Percentiles rank a stretch among this genome's conserved stretches.
phyloP scores from a whole-genome alignment of 495 filamentous ascomycete species.

The Hypoxylon trugodes region DNA sequence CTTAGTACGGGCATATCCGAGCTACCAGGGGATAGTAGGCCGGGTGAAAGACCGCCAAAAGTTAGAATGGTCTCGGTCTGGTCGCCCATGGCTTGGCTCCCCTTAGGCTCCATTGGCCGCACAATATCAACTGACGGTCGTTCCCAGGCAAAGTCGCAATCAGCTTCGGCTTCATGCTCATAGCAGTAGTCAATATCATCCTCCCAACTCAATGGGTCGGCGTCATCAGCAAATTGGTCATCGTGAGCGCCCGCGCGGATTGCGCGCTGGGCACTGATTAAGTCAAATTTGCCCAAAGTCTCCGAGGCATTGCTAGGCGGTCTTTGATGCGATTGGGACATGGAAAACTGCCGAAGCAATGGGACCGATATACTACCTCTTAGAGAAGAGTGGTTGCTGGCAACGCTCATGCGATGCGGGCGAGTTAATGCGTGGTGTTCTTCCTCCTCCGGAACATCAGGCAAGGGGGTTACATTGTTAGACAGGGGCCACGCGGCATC shows the following conservation, averaged over 20 bases:
- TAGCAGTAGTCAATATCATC: constrained; percentile 96
- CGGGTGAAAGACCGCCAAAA: constrained; percentile 42
- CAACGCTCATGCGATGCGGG: constrained; percentile 49
- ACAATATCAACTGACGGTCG: constrained; percentile 57
- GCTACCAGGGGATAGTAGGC: constrained; percentile 51
- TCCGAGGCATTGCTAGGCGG: constrained; percentile 56
- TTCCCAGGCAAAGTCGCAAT: constrained; percentile 90
- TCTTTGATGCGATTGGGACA: constrained; percentile 43
- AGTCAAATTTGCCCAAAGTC: constrained; percentile 52
- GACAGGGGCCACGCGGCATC: constrained; percentile 59
- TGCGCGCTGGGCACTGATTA: constrained; percentile 47
- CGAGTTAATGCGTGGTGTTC: constrained; percentile 53
- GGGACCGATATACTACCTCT: constrained; percentile 58
- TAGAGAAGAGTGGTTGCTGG: constrained; percentile 53
- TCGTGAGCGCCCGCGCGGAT: constrained; percentile 43
- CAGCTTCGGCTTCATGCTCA: constrained; percentile 86
- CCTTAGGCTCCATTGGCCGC: constrained; percentile 45
- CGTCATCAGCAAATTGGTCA: constrained; percentile 51
- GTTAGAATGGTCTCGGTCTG: constrained; percentile 34
- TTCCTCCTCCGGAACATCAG: constrained; percentile 80
- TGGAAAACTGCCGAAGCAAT: constrained; percentile 51
- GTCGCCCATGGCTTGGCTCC: constrained; percentile 35
- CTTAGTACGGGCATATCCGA: constrained; percentile 59
- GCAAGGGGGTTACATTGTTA: constrained; percentile 59
- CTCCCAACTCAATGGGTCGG: constrained; percentile 74